These are phyloP conservation scores for Hansenula sp. DNA, from an alignment of 1,139 yeast genomes.

Conservation along the genomic window DNA sequence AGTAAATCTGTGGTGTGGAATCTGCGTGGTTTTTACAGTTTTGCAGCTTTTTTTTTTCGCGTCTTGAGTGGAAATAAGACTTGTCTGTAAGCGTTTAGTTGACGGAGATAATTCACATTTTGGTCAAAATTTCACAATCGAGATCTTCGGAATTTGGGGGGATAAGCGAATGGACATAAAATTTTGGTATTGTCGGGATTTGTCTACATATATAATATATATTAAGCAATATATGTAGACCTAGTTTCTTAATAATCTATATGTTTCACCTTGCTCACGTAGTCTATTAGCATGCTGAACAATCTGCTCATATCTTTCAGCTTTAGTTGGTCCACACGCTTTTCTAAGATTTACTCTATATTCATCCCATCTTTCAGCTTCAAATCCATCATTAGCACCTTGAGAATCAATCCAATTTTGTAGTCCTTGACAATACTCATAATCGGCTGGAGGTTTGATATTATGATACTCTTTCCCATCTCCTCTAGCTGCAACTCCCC, in stretches of 20 bases:
- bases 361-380: constrained; percentile 1
- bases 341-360: neutral
- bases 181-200: no score
- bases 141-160: no score
- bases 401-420: neutral
- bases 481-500: neutral
- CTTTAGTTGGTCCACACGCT: neutral
- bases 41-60: no score
- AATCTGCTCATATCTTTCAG: neutral
- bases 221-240: no score
- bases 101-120: no score
- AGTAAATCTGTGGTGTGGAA: no score
- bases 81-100: no score
- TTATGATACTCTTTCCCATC: constrained; percentile 1
- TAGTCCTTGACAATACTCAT: neutral
- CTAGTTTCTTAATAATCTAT: neutral
- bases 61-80: no score
- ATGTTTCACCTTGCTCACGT: neutral
- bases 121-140: no score
- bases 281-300: neutral
- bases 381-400: neutral
- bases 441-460: neutral
- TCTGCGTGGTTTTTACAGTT: no score
- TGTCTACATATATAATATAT: no score
- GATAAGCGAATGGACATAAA: no score